Evolutionary conservation across 768 basidiomycete species (phyloP), one percentile per base, ranked within the genome.

Genomic region (Obba rivulosa): DNA sequence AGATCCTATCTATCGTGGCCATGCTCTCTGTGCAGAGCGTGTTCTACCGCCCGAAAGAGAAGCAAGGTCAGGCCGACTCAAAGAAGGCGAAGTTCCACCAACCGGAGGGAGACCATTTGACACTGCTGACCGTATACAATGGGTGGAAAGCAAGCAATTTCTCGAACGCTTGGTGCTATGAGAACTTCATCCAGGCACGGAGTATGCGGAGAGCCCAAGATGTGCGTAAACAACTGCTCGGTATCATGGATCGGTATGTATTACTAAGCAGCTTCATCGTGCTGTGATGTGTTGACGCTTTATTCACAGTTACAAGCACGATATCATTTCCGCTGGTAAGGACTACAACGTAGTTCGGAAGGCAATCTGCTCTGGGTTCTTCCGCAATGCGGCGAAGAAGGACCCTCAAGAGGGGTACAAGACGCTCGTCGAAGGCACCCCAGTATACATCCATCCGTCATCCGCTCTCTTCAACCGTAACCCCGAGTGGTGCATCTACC

Each of bases 81-180:
- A 98, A 99, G 74, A 99, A 98, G 67, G 96, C 96, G 25, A 99
- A 99, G 67, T 99, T 99, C 70, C 95, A 98, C 68, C 92, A 98
- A 64, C 92, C 96, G 1, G 96, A 98, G 71, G 96, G 96, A 8
- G 96, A 98, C 60, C 91, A 98, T 63, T 70, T 95, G 28, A 95
- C 92, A 10, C 67, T 94, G 34, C 69, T 93, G 53, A 88, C 95
- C 5, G 96, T 99, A 2, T 99, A 98, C 69, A 99, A 98, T 58
- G 96, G 92, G 14, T 99, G 96, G 96, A 96, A 97, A 63, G 84
- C 77, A 4, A 90, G 87, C 50, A 96, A 89, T 64, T 98, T 96
- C 63, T 92, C 92, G 28, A 95, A 96, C 65, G 93, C 95, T 4
- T 99, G 96, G 96, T 98, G 96, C 64, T 95, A 92, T 56, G 94